Conservation (phyloP, 129 eudicot species). For the Saposhnikovia divaricata region DNA sequence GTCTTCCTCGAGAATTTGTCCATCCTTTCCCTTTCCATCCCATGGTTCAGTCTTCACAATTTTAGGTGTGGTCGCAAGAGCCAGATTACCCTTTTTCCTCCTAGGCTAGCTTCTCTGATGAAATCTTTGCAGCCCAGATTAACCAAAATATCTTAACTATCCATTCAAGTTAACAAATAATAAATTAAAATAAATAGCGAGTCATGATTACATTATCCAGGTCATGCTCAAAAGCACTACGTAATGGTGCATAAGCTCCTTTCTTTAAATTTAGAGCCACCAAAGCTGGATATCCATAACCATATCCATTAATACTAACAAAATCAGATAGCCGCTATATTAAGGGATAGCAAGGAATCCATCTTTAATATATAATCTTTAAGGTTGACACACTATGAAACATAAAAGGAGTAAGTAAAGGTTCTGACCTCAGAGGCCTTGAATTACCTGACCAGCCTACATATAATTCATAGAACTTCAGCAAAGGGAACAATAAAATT, state of each 20-base stretch:
- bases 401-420: background rate
- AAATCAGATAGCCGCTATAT: too few relatives aligned
- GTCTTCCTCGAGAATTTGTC: constrained; percentile 75
- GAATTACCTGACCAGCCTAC: constrained; percentile 24
- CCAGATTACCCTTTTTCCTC: constrained; percentile 88
- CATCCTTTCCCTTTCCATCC: constrained; percentile 98
- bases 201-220: constrained; percentile 61
- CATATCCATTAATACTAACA: too few relatives aligned
- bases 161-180: background rate
- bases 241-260: constrained; percentile 72
- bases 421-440: constrained; percentile 32
- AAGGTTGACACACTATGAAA: background rate
- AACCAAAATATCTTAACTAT: background rate
- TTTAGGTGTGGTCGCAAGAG: constrained; percentile 42
- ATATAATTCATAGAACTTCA: constrained; percentile 9
- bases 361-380: background rate
- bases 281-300: constrained; percentile 95
- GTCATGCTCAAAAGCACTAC: constrained; percentile 69
- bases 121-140: constrained; percentile 44
- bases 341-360: background rate
- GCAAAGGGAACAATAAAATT: background rate
- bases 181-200: too few relatives aligned
- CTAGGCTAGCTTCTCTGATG: constrained; percentile 80
- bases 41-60: constrained; percentile 60
- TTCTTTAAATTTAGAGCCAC: constrained; percentile 80